Evolutionary conservation across 179 eudicot species (phyloP), one percentile per base, ranked within the genome.

Genomic region (Drosera spatulata): DNA sequence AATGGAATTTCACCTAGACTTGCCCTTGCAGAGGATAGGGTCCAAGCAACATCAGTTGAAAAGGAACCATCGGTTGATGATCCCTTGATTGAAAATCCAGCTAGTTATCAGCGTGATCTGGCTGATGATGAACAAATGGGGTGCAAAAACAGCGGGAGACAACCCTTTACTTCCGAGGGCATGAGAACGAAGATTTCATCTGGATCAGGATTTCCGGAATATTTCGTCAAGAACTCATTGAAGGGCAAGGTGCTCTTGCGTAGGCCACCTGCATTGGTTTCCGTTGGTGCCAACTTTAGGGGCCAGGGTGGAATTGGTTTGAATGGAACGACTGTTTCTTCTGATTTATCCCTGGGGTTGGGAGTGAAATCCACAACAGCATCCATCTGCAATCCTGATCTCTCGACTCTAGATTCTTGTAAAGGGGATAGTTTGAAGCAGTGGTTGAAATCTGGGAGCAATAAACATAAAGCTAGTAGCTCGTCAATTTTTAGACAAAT

Each of bases 121-220:
- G 33, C 33, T 41, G 41, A 37, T 41, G 58, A 61, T 41, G 64
- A 58, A 7, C 67, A 22, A 62, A 44, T 53, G 54, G 39, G 65
- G 53, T 42, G 66, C 63, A 59, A 56, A 61, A 76, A 64, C 45
- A 70, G 67, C 61, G 73, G 47, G 47, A 50, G 41, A 49, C 52
- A 72, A 10, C 43, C 62, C 4, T 54, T 75, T 44, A 48, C 80
- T 22, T 48, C 73, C 43, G 80, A 75, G 62, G 65, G 69, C 46
- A 78, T 80, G 69, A 79, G 91, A 60, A 87, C 86, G 55, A 91
- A 94, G 70, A 74, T 90, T 55, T 53, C 90, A 60, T 83, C 97
- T 1, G 85, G 73, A 51, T 78, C 91, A 59, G 99, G 91, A 48
- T 75, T 69, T 50, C 85, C 97, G 6, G 82, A 83, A 59, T 90